These are phyloP conservation scores for Cyberlindnera galapagoensis DNA, from an alignment of 805 yeast species.

Conservation along the genomic window DNA sequence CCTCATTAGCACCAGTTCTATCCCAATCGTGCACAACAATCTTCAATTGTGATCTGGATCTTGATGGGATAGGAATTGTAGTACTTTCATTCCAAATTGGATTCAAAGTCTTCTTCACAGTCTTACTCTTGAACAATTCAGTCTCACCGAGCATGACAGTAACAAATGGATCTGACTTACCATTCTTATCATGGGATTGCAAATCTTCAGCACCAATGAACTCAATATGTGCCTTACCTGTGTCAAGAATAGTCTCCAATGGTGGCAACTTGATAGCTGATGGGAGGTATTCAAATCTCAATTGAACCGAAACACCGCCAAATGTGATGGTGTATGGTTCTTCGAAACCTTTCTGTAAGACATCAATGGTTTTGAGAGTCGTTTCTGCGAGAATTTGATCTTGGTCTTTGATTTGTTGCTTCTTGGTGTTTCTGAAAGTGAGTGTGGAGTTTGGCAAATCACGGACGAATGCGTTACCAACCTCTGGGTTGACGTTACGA, in stretches of 20 bases:
- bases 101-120: conserved; percentile 56
- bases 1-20: conserved; percentile 61
- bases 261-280: conserved; percentile 45
- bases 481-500: conserved; percentile 38
- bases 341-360: conserved; percentile 43
- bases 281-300: conserved; percentile 59
- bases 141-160: conserved; percentile 47
- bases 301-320: conserved; percentile 33
- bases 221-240: conserved; percentile 55
- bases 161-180: conserved; percentile 71
- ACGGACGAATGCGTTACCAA: conserved; percentile 58
- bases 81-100: conserved; percentile 75
- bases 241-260: conserved; percentile 59
- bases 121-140: conserved; percentile 50
- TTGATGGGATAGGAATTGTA: conserved; percentile 54
- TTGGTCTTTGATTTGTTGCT: conserved; percentile 37
- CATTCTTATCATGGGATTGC: conserved; percentile 59
- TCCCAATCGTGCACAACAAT: conserved; percentile 71
- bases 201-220: conserved; percentile 50
- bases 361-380: conserved; percentile 42
- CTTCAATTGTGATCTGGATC: conserved; percentile 44
- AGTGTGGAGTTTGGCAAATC: conserved; percentile 59
- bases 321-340: conserved; percentile 41
- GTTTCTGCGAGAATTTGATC: conserved; percentile 48
- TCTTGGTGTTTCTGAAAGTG: conserved; percentile 51